A percentile compares a stretch with the other conserved stretches of the same genome.
Evolutionary conservation across 129 eudicot genomes (phyloP).

Genomic region (Flaveria robusta): DNA sequence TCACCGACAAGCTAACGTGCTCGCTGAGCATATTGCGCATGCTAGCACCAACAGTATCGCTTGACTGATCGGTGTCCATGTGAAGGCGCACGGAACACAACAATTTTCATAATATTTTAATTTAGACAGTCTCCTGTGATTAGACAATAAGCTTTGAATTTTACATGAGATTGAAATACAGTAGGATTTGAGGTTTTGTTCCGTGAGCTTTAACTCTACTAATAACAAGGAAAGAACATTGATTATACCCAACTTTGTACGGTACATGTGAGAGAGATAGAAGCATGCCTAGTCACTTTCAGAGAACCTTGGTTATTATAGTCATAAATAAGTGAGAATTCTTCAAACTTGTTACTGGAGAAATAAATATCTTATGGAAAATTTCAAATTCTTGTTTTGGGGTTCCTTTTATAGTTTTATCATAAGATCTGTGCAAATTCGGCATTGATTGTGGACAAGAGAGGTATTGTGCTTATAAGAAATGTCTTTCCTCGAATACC

Average conservation of each 20-base stretch:
- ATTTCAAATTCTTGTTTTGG: neutral
- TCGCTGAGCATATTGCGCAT: constrained; percentile 47
- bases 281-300: constrained; percentile 22
- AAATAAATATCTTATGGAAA: neutral
- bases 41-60: constrained; percentile 37
- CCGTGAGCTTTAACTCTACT: constrained; percentile 7
- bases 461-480: neutral
- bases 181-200: constrained; percentile 11
- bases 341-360: neutral
- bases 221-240: constrained; percentile 19
- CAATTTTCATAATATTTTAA: neutral
- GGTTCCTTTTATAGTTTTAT: neutral
- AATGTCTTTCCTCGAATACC: neutral
- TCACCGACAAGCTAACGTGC: constrained; percentile 41
- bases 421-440: neutral
- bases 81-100: constrained; percentile 24
- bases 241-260: constrained; percentile 29
- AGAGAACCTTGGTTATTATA: constrained; percentile 14
- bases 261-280: constrained; percentile 7
- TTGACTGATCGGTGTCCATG: constrained; percentile 12
- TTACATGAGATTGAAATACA: neutral
- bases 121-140: neutral
- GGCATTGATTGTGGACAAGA: neutral
- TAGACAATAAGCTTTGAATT: neutral
- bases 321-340: neutral